Conservation (phyloP, 495 filamentous ascomycete species). For the Xylaria grammica region DNA sequence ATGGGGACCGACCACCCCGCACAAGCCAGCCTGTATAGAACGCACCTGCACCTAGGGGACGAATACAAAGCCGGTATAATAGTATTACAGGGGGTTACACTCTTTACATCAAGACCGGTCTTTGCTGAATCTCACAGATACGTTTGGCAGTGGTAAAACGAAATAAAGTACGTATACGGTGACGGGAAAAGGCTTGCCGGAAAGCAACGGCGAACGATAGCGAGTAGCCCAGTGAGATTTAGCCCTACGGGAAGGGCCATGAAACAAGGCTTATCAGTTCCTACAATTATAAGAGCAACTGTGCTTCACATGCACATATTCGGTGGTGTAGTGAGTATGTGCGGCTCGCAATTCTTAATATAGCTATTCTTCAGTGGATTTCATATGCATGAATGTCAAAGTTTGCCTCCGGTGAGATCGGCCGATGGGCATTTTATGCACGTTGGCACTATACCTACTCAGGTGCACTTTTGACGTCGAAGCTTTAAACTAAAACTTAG, state of each 20-base stretch:
- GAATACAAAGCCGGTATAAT: not conserved
- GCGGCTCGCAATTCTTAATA: not conserved
- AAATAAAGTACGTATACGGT: not conserved
- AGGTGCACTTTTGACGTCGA: too few relatives aligned
- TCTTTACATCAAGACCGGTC: not conserved
- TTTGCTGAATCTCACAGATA: too few relatives aligned
- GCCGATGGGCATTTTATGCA: too few relatives aligned
- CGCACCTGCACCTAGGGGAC: not conserved
- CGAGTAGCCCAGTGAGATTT: not conserved
- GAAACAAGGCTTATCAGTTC: not conserved
- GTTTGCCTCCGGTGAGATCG: too few relatives aligned
- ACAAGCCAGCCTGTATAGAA: slow-evolving; percentile 16
- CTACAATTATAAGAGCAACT: not conserved
- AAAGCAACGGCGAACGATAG: not conserved
- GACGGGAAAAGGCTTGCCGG: not conserved
- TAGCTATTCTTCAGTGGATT: not conserved
- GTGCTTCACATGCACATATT: not conserved
- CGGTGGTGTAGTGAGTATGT: not conserved
- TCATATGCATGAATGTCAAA: not conserved
- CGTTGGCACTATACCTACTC: too few relatives aligned
- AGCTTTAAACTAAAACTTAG: too few relatives aligned
- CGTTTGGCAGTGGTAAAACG: not conserved
- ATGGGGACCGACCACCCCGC: not conserved
- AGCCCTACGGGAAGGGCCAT: not conserved
- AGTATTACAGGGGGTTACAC: not conserved